Base-by-base conservation (phyloP, 169 alveolate species). In the Plasmodium falciparum region DNA sequence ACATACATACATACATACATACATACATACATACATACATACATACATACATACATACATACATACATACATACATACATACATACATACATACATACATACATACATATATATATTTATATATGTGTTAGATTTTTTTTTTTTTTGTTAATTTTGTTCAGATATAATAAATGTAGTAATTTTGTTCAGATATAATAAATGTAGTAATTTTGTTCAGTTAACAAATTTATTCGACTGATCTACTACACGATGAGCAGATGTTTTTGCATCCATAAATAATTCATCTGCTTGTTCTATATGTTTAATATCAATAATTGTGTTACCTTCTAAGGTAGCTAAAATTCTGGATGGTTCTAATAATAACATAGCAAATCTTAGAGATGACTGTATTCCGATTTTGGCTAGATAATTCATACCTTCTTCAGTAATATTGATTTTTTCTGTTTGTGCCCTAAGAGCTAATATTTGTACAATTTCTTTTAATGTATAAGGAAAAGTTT, bases 301-400 rank as follows among this genome's bases (percentile, higher is more conserved):
- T 15, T 95, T 96, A 75, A 95, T 90, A 17, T 96, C 95, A 24
- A 98, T 96, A 61, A 96, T 88, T 26, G 93, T 94, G 88, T 98
- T 97, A 52, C 99, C 99, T 58, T 97, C 96, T 33, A 99, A 95
- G 73, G 93, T 93, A 56, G 99, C 99, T 62, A 98, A 88, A 65
- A 98, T 98, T 73, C 96, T 95, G n/a, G 99, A 97, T 8, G 99
- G 99, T 47, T 99, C 98, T 61, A 99, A 91, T 65, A 98, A 96
- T 74, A 98, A 98, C 88, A 97, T 96, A 12, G 97, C 99, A 91
- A 96, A 96, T 80, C 99, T 98, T 88, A 99, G 93, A 29, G 99
- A 97, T 13, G 99, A 95, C 59, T 98, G 97, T 58, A 97, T 96
- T 2, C 99, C 99, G 43, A 99, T 97, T 90, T 97, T 97, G 29